Evolutionary conservation across 1,284 basidiomycete genomes (phyloP).

Genomic region (Megacollybia platyphylla): DNA sequence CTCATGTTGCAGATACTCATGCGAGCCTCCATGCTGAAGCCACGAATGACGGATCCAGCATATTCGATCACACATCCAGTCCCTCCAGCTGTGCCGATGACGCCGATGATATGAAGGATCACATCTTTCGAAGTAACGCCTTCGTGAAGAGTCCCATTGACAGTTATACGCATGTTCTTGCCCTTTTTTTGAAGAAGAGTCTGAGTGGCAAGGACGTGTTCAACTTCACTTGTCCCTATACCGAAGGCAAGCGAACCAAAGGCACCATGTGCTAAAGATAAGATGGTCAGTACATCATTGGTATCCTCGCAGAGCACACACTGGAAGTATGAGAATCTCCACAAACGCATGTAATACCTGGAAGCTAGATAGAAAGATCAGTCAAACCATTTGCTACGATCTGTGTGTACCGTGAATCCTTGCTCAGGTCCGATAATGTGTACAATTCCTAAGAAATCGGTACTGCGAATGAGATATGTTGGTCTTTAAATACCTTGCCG

Average conservation of each 20-base stretch:
- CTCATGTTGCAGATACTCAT: slow-evolving; percentile 99
- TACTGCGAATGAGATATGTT: background rate
- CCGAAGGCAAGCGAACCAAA: slow-evolving; percentile 95
- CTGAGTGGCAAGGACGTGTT: slow-evolving; percentile 94
- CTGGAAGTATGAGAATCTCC: slow-evolving; percentile 93
- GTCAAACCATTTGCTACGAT: slow-evolving; percentile 1
- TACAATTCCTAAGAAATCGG: slow-evolving; percentile 61
- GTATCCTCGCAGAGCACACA: slow-evolving; percentile 20
- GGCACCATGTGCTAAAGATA: slow-evolving; percentile 72
- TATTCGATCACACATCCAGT: slow-evolving; percentile 92
- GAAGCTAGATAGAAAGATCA: slow-evolving; percentile 40
- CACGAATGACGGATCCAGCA: slow-evolving; percentile 83
- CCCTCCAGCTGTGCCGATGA: slow-evolving; percentile 90
- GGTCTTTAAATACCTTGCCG: slow-evolving; percentile 54
- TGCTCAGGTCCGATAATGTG: slow-evolving; percentile 96
- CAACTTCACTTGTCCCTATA: slow-evolving; percentile 94
- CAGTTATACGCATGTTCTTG: slow-evolving; percentile 93
- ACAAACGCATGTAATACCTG: slow-evolving; percentile 92
- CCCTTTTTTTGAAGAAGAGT: slow-evolving; percentile 86
- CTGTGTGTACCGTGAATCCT: slow-evolving; percentile 67
- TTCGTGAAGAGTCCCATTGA: slow-evolving; percentile 76
- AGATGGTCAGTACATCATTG: background rate
- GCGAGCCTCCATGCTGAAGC: slow-evolving; percentile 88
- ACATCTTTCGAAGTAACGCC: slow-evolving; percentile 95
- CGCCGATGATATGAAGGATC: slow-evolving; percentile 87